Conservation (phyloP, 2,329 filamentous ascomycete species). For the Pseudogymnoascus pannorum region DNA sequence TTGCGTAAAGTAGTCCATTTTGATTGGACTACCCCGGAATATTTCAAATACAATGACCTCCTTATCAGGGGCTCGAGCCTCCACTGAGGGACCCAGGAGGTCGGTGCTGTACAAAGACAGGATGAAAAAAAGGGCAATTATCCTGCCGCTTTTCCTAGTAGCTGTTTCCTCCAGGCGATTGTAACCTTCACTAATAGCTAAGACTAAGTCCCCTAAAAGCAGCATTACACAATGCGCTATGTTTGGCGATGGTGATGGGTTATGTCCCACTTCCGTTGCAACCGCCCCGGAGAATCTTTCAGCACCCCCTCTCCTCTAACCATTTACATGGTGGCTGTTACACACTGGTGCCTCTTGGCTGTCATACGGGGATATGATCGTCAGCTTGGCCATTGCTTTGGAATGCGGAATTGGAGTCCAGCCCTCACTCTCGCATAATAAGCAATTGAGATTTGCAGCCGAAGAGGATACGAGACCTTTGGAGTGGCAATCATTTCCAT, state of each 20-base stretch:
- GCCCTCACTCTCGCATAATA: background rate
- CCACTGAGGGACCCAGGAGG: background rate
- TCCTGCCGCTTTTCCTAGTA: slow-evolving; percentile 1
- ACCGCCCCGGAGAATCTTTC: background rate
- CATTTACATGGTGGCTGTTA: background rate
- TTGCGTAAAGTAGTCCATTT: background rate
- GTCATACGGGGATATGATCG: background rate
- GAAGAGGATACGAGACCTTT: background rate
- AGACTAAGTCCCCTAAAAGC: background rate
- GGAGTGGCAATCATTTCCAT: background rate
- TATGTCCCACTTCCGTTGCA: background rate
- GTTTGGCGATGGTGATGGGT: background rate
- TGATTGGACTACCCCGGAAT: background rate
- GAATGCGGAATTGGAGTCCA: background rate
- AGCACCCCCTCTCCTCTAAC: background rate
- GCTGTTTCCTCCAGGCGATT: background rate
- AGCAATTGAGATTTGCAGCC: background rate
- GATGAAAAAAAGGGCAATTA: background rate
- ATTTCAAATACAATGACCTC: background rate
- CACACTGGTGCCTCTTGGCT: background rate
- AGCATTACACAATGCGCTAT: background rate
- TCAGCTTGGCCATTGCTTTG: background rate
- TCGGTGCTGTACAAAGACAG: background rate
- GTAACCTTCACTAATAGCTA: background rate
- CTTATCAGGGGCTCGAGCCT: background rate